A percentile compares a stretch with the other conserved stretches of the same genome.
Conservation (phyloP, 441 rosid species). For the Populus hybrid region DNA sequence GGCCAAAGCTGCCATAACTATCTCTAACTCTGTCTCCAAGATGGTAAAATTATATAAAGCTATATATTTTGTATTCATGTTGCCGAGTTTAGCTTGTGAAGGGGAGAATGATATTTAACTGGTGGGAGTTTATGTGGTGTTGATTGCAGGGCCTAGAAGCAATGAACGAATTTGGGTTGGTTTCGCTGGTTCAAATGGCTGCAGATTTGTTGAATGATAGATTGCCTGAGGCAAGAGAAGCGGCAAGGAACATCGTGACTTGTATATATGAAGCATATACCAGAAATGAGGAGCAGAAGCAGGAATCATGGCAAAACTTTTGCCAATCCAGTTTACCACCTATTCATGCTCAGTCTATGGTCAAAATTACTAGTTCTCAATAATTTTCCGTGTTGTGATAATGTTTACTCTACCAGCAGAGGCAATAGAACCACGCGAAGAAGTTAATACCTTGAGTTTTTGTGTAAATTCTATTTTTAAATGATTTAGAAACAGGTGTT, state of each 20-base stretch:
- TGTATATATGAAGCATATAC: conserved; percentile 37
- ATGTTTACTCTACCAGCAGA: neutral
- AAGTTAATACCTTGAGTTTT: neutral
- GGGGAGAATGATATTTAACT: neutral
- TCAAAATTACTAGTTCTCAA: conserved; percentile 40
- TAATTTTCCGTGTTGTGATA: neutral
- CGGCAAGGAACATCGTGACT: conserved; percentile 58
- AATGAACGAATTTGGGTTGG: conserved; percentile 65
- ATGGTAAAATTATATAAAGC: conserved; percentile 41
- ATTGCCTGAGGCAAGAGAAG: conserved; percentile 92
- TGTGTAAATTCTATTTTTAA: neutral
- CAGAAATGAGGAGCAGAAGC: conserved; percentile 46
- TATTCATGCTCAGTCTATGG: conserved; percentile 55
- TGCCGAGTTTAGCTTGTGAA: conserved; percentile 2
- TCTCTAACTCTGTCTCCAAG: conserved; percentile 56
- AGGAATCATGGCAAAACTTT: conserved; percentile 69
- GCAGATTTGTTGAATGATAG: conserved; percentile 70
- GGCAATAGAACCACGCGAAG: neutral
- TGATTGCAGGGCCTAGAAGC: conserved; percentile 44
- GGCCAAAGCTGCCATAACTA: conserved; percentile 74
- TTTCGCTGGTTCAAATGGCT: conserved; percentile 48
- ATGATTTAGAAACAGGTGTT: neutral
- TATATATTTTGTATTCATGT: neutral
- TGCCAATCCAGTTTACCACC: conserved; percentile 58
- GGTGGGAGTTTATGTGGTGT: neutral